Evolutionary conservation across 148 eudicot genomes (phyloP), one percentile per base, ranked within the genome.

Genomic region (Cornus suecica): DNA sequence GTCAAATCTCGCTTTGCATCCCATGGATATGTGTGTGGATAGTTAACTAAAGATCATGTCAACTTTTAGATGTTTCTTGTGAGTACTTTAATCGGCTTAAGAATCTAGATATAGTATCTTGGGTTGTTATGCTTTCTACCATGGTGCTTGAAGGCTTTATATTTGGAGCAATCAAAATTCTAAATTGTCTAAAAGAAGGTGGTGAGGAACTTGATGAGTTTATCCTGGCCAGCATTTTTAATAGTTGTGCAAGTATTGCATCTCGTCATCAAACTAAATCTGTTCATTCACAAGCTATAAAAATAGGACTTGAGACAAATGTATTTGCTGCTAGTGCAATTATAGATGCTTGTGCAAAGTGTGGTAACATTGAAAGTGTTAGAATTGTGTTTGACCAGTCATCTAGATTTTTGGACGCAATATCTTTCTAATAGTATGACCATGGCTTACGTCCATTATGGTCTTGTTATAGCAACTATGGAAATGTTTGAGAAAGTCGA

Each of bases 371-470:
- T 52, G 54, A 32, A 70, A 80, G 70, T 80, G 78, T 75, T 61
- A 52, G 29, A 30, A 41, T 68, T n/a, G 70, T 70, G 18, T 80
- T 80, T 63, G 29, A 61, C 63, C 70, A 8, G 3, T 74, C 82
- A 70, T 69, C 30, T 28, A 51, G 23, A 68, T 74, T 51, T 24
- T 28, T 25, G 31, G 82, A 80, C 31, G 74, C 75, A 11, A 37
- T 65, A n/a, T 80, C 63, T 80, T 26, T 69, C 25, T 52, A 80
- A 80, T 66, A 74, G 74, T n/a, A 80, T 74, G 78, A 70, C 74
- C 29, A 69, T 70, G 70, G 82, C 74, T 48, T 80, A 69, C 64
- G 82, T 78, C 1, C 74, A 70, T 69, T 78, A 80, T 80, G 82
- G 82, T 69, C 58, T 42, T 2, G 69, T 69, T 37, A 31, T 24